Evolutionary conservation across 305 asterid genomes (phyloP), one percentile per base, ranked within the genome.

Genomic region (Rubia balearica): DNA sequence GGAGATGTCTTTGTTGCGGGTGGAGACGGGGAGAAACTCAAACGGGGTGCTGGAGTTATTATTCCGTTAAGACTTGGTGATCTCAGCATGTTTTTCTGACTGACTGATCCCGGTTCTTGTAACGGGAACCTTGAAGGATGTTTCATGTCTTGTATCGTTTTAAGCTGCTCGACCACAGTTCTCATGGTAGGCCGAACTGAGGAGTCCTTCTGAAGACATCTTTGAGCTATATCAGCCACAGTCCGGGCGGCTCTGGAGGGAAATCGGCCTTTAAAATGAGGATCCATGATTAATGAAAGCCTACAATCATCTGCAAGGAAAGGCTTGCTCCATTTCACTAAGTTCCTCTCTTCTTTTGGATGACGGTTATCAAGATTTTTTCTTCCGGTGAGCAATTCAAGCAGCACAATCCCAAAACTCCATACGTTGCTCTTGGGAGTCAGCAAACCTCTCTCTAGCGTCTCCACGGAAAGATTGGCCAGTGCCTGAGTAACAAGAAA

Each of bases 101-200:
- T 81, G 41, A 88, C 73, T 33, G 87, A 65, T 45, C 95, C 84
- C 2, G 99, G 99, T 69, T 91, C 96, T 75, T 95, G 98, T 71
- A 91, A 80, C 53, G 98, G 99, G 73, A 92, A 95, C 74, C 96
- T 83, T 38, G 97, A 88, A 19, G 96, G 85, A 43, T 80, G 87
- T 82, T 90, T 95, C 88, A 92, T 79, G 68, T 88, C 99, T 80
- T 91, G 99, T 67, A 90, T 84, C 51, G 87, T 69, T 77, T 85
- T 88, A 65, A 91, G 94, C 71, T 84, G 93, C 76, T 91, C 95
- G 64, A 85, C 96, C 14, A 95, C 71, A 51, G 87, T 84, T 81
- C 99, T 88, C 99, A 95, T 95, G 51, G 98, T 95, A 75, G 99
- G 99, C 85, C 99, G 87, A 71, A 86, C 90, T 0, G 99, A 95